These are phyloP conservation scores for Mycena galericulata DNA, from an alignment of 768 basidiomycete species.

Conservation along the genomic window DNA sequence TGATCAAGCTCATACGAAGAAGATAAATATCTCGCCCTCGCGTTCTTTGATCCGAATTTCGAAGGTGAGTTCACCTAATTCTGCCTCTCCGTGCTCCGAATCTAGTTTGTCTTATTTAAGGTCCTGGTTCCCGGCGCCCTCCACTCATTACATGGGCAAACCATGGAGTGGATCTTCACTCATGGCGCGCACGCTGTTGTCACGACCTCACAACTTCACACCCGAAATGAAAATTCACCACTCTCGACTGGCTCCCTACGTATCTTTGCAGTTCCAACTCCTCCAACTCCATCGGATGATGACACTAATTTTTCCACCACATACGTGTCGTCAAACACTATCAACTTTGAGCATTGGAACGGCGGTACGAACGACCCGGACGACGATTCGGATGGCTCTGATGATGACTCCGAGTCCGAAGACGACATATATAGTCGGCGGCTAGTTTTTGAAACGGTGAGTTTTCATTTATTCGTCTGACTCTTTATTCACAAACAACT, in stretches of 20 bases:
- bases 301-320: not conserved
- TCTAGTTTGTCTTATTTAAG: not conserved
- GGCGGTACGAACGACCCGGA: not conserved
- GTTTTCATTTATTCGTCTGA: not conserved
- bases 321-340: not conserved
- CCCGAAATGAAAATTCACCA: not conserved
- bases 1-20: not conserved
- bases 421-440: not conserved
- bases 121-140: not conserved
- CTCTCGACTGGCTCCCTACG: not conserved
- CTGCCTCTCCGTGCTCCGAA: too few relatives aligned
- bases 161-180: not conserved
- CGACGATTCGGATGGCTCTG: not conserved
- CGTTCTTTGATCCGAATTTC: not conserved
- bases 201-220: not conserved
- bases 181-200: not conserved
- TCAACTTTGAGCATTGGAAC: not conserved
- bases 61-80: not conserved
- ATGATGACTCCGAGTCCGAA: not conserved
- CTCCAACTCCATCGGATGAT: not conserved
- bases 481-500: not conserved
- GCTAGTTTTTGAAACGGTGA: not conserved
- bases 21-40: not conserved
- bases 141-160: not conserved
- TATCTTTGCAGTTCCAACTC: not conserved